phyloP scores from a whole-genome alignment of 2,329 filamentous ascomycete species.

The Ascochyta koolunga region DNA sequence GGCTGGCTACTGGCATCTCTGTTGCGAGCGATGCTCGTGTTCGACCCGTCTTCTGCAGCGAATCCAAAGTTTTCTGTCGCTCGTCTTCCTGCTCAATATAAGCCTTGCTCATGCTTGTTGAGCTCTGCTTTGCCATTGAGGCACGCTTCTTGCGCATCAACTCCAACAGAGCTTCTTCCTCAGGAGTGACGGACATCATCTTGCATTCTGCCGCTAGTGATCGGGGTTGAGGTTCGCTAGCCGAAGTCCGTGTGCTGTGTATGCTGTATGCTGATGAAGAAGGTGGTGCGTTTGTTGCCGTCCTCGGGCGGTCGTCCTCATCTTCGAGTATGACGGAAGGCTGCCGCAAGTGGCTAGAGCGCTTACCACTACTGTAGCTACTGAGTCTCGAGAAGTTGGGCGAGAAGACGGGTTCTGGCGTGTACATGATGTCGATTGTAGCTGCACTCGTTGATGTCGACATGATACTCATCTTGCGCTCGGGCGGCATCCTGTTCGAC shows the following conservation, averaged over 20 bases:
- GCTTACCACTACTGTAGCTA: conserved; percentile 30
- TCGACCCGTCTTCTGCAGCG: conserved; percentile 18
- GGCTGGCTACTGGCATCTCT: conserved; percentile 31
- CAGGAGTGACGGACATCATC: conserved; percentile 56
- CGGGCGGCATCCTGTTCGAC: conserved; percentile 33
- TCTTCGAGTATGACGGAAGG: conserved; percentile 48
- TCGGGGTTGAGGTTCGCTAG: conserved; percentile 42
- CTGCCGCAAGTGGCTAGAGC: conserved; percentile 43
- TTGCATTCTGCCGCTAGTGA: conserved; percentile 40
- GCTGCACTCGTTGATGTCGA: conserved; percentile 45
- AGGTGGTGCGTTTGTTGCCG: conserved; percentile 28
- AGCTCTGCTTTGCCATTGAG: conserved; percentile 50
- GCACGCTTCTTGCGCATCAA: conserved; percentile 58
- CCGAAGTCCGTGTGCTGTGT: conserved; percentile 40
- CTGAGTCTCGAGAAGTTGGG: conserved; percentile 26
- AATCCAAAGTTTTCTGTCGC: conserved; percentile 25
- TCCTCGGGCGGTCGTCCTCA: conserved; percentile 37
- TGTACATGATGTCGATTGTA: conserved; percentile 50
- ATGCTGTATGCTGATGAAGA: conserved; percentile 37
- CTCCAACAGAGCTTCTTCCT: conserved; percentile 57
- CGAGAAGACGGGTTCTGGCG: conserved; percentile 37
- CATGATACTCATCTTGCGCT: conserved; percentile 41
- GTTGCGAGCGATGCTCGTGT: conserved; percentile 35
- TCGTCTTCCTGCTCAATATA: conserved; percentile 42
- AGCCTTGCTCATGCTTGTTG: conserved; percentile 30